Evolutionary conservation across 202 grass and related monocot species (phyloP).

Genomic region (Saccharum hybrid): DNA sequence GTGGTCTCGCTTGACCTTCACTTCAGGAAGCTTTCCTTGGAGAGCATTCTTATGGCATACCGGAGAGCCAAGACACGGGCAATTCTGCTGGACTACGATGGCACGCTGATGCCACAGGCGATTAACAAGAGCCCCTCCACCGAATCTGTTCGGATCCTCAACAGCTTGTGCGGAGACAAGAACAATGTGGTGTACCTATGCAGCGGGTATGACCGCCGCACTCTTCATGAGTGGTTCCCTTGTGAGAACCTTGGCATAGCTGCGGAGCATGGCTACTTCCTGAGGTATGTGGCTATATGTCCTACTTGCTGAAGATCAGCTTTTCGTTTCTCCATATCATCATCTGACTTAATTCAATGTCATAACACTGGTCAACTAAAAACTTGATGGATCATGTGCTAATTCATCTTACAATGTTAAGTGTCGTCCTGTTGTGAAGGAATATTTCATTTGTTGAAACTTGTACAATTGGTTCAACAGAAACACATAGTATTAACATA

Average conservation of each 20-base stretch:
- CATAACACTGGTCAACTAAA: neutral
- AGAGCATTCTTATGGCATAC: constrained; percentile 78
- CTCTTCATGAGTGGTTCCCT: constrained; percentile 72
- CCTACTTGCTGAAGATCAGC: constrained; percentile 17
- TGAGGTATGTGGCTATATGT: constrained; percentile 57
- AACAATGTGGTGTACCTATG: constrained; percentile 74
- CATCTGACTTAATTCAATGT: neutral
- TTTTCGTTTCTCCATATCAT: neutral
- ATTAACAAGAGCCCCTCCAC: constrained; percentile 68
- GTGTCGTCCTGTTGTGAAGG: neutral
- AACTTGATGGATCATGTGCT: neutral
- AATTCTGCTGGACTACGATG: constrained; percentile 83
- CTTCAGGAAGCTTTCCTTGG: constrained; percentile 84
- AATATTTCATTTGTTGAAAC: neutral
- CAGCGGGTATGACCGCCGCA: constrained; percentile 57
- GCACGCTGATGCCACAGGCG: constrained; percentile 88
- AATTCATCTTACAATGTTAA: neutral
- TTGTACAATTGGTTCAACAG: neutral
- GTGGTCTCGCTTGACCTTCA: constrained; percentile 75
- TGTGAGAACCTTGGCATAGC: constrained; percentile 78
- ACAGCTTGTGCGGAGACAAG: constrained; percentile 68
- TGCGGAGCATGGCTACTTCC: constrained; percentile 90
- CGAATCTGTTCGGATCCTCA: constrained; percentile 67
- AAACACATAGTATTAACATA: neutral
- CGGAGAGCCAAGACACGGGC: constrained; percentile 63